These are phyloP conservation scores for Penstemon eatonii DNA, from an alignment of 257 asterid species.

Conservation along the genomic window DNA sequence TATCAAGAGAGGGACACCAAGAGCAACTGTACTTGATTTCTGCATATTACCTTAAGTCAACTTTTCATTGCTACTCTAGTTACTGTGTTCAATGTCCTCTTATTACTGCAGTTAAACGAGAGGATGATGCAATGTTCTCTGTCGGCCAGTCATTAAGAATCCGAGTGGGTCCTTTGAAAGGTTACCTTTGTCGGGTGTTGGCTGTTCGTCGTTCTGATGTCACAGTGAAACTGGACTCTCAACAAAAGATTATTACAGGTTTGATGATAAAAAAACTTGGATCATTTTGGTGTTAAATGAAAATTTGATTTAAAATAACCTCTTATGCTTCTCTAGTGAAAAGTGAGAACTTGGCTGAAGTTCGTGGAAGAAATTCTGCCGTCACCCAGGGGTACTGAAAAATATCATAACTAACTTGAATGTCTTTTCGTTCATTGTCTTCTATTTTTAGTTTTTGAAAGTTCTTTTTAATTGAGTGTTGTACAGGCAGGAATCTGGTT, in stretches of 20 bases:
- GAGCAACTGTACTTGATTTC: conserved; percentile 58
- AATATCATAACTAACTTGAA: too few species aligned
- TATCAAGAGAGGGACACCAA: conserved; percentile 33
- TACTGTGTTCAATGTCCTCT: conserved; percentile 8
- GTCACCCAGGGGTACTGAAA: conserved; percentile 64
- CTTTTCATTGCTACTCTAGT: conserved; percentile 16
- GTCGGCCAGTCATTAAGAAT: conserved; percentile 87
- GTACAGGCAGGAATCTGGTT: conserved; percentile 57
- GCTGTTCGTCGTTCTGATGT: conserved; percentile 91
- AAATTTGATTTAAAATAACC: conserved; percentile 21
- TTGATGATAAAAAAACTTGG: conserved; percentile 22
- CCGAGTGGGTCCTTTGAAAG: conserved; percentile 92
- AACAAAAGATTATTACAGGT: conserved; percentile 93
- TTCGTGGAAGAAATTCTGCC: conserved; percentile 67
- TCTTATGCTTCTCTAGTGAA: conserved; percentile 56
- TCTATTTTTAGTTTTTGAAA: too few species aligned
- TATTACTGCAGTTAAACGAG: conserved; percentile 58
- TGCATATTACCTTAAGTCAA: conserved; percentile 17
- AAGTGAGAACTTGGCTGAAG: conserved; percentile 83
- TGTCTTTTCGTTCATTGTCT: too few species aligned
- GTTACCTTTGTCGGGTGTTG: conserved; percentile 83
- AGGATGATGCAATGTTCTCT: conserved; percentile 70
- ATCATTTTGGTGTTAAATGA: conserved; percentile 5
- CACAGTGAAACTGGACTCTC: conserved; percentile 94
- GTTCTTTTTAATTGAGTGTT: background rate